phyloP scores from a whole-genome alignment of 2,329 filamentous ascomycete genomes.

The Huntiella omanensis region DNA sequence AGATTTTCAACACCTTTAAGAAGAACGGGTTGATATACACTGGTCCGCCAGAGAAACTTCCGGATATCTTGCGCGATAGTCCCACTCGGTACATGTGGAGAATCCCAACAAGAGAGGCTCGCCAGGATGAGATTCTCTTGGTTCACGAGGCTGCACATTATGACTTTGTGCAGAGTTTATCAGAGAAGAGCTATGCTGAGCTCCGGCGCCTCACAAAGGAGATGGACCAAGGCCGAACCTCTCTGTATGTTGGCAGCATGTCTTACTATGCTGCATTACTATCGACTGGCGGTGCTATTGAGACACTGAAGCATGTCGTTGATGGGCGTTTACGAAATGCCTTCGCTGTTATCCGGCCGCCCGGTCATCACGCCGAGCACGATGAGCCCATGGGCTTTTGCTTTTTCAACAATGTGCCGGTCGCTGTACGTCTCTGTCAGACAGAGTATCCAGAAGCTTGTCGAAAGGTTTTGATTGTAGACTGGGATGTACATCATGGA shows the following conservation, averaged over 20 bases:
- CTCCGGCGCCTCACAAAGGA: conserved; percentile 46
- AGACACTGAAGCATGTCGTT: conserved; percentile 85
- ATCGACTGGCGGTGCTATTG: conserved; percentile 82
- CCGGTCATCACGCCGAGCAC: conserved; percentile 85
- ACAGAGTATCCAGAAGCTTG: conserved; percentile 60
- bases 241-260: conserved; percentile 65
- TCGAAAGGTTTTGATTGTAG: conserved; percentile 77
- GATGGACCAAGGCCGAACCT: conserved; percentile 48
- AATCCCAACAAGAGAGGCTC: conserved; percentile 63
- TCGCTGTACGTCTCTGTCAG: conserved; percentile 79
- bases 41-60: conserved; percentile 35
- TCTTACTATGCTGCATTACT: conserved; percentile 67
- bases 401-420: conserved; percentile 92
- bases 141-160: conserved; percentile 66
- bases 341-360: conserved; percentile 85
- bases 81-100: conserved; percentile 51
- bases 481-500: conserved; percentile 71
- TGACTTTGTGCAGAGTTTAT: conserved; percentile 49
- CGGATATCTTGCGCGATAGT: conserved; percentile 29
- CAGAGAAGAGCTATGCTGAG: conserved; percentile 37
- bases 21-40: conserved; percentile 57
- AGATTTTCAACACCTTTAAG: conserved; percentile 81
- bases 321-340: conserved; percentile 74
- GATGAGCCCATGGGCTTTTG: conserved; percentile 84
- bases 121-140: conserved; percentile 57